Evolutionary conservation across 2,329 filamentous ascomycete species (phyloP).

Genomic region (Aureobasidium sp.): DNA sequence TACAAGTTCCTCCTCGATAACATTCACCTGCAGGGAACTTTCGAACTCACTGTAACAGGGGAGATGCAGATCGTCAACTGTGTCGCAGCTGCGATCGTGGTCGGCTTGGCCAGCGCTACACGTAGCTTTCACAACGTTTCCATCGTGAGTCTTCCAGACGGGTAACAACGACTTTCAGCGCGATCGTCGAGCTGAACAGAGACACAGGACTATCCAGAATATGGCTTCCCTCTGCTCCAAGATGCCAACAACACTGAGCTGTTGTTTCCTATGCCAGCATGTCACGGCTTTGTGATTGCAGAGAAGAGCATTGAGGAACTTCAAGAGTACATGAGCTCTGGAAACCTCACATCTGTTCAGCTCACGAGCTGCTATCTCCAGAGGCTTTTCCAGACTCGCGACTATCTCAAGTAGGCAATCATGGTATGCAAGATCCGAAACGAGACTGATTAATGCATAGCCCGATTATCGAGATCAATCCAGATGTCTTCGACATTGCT

Average conservation of each 20-base stretch:
- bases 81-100: background rate
- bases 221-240: conserved; percentile 26
- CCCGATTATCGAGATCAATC: conserved; percentile 59
- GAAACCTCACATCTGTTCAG: conserved; percentile 51
- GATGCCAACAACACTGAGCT: conserved; percentile 23
- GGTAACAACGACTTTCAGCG: background rate
- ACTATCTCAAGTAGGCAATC: conserved; percentile 53
- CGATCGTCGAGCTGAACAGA: background rate
- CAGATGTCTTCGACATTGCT: conserved; percentile 59
- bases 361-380: conserved; percentile 57
- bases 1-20: background rate
- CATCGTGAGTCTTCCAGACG: background rate
- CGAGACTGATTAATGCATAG: conserved; percentile 9
- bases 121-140: background rate
- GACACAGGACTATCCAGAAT: conserved; percentile 22
- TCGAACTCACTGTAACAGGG: background rate
- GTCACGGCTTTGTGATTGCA: conserved; percentile 55
- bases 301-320: conserved; percentile 65
- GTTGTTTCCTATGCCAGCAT: conserved; percentile 57
- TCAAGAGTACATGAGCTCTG: conserved; percentile 50
- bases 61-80: conserved; percentile 12
- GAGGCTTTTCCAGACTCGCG: conserved; percentile 54
- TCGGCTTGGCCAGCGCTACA: background rate
- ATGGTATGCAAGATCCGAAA: background rate
- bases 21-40: background rate